Evolutionary conservation across 140 eudicot genomes (phyloP), one percentile per base, ranked within the genome.

Genomic region (Anethum foeniculum): DNA sequence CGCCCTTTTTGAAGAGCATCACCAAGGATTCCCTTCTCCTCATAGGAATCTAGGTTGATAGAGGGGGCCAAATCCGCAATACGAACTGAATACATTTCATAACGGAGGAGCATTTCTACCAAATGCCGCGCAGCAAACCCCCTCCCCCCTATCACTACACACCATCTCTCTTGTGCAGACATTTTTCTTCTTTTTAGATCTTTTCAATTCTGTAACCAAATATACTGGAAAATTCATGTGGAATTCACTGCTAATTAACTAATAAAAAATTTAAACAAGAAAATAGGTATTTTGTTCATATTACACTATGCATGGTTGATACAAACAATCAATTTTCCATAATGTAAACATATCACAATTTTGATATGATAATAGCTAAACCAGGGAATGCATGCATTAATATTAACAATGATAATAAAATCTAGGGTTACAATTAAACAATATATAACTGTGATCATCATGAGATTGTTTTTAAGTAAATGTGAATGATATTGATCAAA

Each of bases 121-220:
- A 94, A 83, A 89, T 94, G 94, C 75, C 96, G 84, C 58, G 96
- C 98, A 51, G 90, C 97, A 84, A 94, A 94, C 7, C 98, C 98
- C 80, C 98, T 89, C 76, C 98, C 98, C 16, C 98, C 97, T 10
- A 97, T 94, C 86, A 94, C 98, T 80, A 94, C 90, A 84, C 97
- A 94, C 98, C 97, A 94, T 39, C 82, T 77, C 87, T 89, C 96
- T 82, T 79, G 81, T 71, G 79, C 87, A 71, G 62, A 71, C 89
- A 88, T 88, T 77, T 85, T 80, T 78, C 67, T 30, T 30, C 38
- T 67, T 11, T 14, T 85, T 80, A 80, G 77, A 77, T 76, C 12
- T 7, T 3, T 65, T 12, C 27, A 10, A 62, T 60, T 44, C 83
- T 80, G 47, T 49, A 39, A 81, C 36, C 72, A 60, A 6, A 16